These are phyloP conservation scores for Carpinus viminea DNA, from an alignment of 306 rosid species.

Conservation along the genomic window DNA sequence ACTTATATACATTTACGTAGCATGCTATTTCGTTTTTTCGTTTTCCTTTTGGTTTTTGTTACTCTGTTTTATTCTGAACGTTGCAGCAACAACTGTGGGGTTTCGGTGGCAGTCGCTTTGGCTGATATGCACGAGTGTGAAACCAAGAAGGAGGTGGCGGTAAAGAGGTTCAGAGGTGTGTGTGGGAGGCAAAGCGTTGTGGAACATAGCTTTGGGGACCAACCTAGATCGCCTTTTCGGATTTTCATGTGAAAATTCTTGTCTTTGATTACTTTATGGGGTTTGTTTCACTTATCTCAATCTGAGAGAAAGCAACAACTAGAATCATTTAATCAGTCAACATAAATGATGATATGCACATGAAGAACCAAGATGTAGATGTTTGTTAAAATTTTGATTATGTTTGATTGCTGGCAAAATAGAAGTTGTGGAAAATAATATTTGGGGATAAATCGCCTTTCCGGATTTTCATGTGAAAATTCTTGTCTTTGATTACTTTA, in stretches of 20 bases:
- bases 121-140: conserved; percentile 60
- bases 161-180: conserved; percentile 49
- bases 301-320: no score
- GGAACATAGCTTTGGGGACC: conserved; percentile 19
- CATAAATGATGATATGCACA: no score
- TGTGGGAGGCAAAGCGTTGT: background rate
- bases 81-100: conserved; percentile 45
- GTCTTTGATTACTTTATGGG: background rate
- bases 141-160: conserved; percentile 21
- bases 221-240: conserved; percentile 48
- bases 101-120: conserved; percentile 48
- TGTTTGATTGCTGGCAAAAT: no score
- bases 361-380: no score
- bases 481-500: conserved; percentile 2
- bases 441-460: conserved; percentile 36
- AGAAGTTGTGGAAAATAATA: no score
- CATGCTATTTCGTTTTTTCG: background rate
- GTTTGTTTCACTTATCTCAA: no score
- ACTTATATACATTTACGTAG: background rate
- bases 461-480: conserved; percentile 50
- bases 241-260: conserved; percentile 48
- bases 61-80: background rate
- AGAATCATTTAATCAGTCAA: no score
- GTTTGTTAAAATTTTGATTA: no score
- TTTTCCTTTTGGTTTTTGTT: background rate